Evolutionary conservation across 2,329 filamentous ascomycete genomes (phyloP).

Genomic region (Pyricularia sp.): DNA sequence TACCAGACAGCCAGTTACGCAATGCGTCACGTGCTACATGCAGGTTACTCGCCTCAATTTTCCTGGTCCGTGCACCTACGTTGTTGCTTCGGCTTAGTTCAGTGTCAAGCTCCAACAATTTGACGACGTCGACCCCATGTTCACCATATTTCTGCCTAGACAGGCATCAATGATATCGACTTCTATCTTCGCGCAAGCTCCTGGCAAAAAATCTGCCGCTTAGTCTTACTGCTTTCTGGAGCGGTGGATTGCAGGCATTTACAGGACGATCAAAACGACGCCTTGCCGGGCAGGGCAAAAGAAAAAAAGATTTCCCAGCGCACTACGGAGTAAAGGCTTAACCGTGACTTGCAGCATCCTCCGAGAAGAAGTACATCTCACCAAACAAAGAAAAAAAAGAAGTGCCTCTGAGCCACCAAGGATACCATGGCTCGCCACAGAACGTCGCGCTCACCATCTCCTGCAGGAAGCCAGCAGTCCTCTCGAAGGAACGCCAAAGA

Average conservation of each 20-base stretch:
- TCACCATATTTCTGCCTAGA: neutral
- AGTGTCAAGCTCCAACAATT: neutral
- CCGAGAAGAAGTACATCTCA: conserved; percentile 20
- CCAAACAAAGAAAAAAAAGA: conserved; percentile 11
- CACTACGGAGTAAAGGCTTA: neutral
- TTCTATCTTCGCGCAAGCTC: neutral
- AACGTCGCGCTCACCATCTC: conserved; percentile 82
- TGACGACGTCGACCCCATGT: neutral
- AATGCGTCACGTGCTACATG: neutral
- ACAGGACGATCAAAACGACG: neutral
- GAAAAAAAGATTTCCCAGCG: neutral
- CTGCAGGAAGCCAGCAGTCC: conserved; percentile 76
- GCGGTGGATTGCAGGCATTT: neutral
- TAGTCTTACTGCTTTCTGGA: neutral
- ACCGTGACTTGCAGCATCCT: conserved; percentile 1
- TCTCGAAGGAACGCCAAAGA: conserved; percentile 59
- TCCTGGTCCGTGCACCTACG: neutral
- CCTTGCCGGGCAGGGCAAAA: neutral
- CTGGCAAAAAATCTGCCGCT: neutral
- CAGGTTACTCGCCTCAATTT: neutral
- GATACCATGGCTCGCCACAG: conserved; percentile 50
- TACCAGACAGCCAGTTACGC: neutral
- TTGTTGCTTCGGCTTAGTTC: neutral
- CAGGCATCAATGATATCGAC: neutral
- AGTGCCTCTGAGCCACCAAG: conserved; percentile 19